Base-by-base conservation (phyloP, 371 early-diverging fungal genomes). In the Chytridium lagenaria region DNA sequence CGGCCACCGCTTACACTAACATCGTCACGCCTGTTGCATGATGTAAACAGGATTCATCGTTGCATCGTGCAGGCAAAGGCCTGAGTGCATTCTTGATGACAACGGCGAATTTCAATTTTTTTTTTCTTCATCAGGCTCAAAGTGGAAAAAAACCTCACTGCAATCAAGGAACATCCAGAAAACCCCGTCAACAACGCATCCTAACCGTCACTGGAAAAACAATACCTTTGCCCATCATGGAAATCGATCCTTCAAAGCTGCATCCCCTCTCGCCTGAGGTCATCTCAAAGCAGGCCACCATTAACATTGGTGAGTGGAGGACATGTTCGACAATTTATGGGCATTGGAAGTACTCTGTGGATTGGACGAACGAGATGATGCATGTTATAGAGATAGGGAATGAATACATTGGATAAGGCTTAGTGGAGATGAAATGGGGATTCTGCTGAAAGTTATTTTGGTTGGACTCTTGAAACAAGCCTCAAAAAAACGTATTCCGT, bases 271-370 rank as follows among this genome's bases (percentile, higher is more conserved):
- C 92, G 67, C 94, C 92, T 23, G 96, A 96, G 83, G 98, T 98
- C 79, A 99, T 99, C 81, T 91, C 92, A 31, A 90, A 91, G 72
- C 98, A 99, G 87, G 99, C 99, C 67, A 99, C 99, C 69, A 98
- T 99, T 85, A 99, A 99, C 86, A 98, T 99, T 78, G 98, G 99
- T 94, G 87, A 68, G 79, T 63, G n/a, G n/a, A n/a, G n/a, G n/a
- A n/a, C n/a, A n/a, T n/a, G n/a, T n/a, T n/a, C n/a, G n/a, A n/a
- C n/a, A n/a, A n/a, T n/a, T n/a, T n/a, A n/a, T n/a, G n/a, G n/a
- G n/a, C n/a, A n/a, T n/a, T n/a, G n/a, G n/a, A n/a, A n/a, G n/a
- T n/a, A n/a, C n/a, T n/a, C n/a, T n/a, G n/a, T n/a, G n/a, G n/a
- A n/a, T 40, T 28, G 44, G 44, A 19, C 19, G 44, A 44, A 44